phyloP scores from a whole-genome alignment of 2,329 filamentous ascomycete genomes.

The Diaporthe amygdali region DNA sequence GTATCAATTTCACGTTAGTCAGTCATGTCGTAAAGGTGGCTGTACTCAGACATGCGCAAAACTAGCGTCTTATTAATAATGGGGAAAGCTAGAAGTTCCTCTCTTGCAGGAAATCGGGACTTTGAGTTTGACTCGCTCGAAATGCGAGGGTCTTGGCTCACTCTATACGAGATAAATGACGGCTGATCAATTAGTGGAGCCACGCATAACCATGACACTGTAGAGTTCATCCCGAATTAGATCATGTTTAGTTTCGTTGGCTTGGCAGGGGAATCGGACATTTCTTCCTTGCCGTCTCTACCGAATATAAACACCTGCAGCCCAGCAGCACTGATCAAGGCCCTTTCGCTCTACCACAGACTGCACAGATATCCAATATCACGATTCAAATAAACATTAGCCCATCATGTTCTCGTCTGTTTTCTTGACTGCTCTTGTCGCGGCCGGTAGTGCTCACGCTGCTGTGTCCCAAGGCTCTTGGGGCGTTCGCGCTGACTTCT shows the following conservation, averaged over 20 bases:
- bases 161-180: conserved; percentile 4
- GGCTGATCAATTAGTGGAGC: background rate
- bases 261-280: conserved; percentile 7
- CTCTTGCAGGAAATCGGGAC: background rate
- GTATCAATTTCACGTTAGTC: no score
- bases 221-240: conserved; percentile 15
- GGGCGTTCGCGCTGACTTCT: background rate
- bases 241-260: background rate
- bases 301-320: background rate
- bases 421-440: background rate
- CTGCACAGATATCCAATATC: background rate
- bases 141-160: conserved; percentile 6
- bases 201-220: background rate
- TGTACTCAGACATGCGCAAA: background rate
- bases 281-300: background rate
- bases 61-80: background rate
- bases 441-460: background rate
- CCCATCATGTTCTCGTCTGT: background rate
- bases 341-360: background rate
- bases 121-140: background rate
- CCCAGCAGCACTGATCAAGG: background rate
- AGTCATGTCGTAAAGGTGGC: background rate
- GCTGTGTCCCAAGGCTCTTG: background rate
- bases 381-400: background rate
- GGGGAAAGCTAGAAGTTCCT: background rate